A percentile compares a stretch with the other conserved stretches of the same genome.
Evolutionary conservation across 2,329 filamentous ascomycete species (phyloP).

Genomic region (Lecanoromycetidae sp.): DNA sequence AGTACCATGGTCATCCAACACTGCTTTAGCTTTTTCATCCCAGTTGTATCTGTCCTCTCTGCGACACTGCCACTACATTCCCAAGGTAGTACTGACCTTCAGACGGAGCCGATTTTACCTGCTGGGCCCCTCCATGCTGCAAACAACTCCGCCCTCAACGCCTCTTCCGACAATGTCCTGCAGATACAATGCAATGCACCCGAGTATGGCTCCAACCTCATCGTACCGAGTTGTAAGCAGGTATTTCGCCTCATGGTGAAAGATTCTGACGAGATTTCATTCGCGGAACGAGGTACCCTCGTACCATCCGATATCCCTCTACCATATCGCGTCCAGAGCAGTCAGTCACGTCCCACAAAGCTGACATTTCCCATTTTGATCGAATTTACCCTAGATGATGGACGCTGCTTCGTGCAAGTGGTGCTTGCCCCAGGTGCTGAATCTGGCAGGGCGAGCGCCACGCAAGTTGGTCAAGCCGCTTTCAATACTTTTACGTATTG

Average conservation of each 20-base stretch:
- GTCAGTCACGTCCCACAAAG: neutral
- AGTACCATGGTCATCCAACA: neutral
- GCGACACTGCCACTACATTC: neutral
- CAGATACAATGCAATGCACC: neutral
- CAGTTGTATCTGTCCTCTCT: neutral
- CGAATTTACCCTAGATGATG: neutral
- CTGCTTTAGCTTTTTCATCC: neutral
- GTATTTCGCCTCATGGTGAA: neutral
- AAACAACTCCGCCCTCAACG: neutral
- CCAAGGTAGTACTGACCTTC: neutral
- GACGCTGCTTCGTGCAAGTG: slow-evolving; percentile 1
- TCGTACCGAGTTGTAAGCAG: slow-evolving; percentile 1
- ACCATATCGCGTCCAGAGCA: neutral
- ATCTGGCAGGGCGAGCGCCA: neutral
- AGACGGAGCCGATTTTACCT: neutral
- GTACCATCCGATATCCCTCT: neutral
- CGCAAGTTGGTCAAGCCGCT: neutral
- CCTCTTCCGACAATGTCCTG: neutral
- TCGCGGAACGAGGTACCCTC: neutral
- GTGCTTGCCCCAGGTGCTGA: neutral
- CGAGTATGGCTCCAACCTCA: neutral
- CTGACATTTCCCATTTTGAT: neutral
- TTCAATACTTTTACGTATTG: neutral
- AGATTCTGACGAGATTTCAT: neutral
- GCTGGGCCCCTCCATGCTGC: neutral